Percentiles rank a stretch among this genome's conserved stretches.
Conservation (phyloP, 129 eudicot species). For the carrot (Daucus carota) region DH1_v3.0 NC_030387.2:3637001-3637500, state of each 20-base stretch:
- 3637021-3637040: slow-evolving; percentile 35
- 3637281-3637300: neutral
- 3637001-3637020: slow-evolving; percentile 63
- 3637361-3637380: neutral
- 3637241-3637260: neutral
- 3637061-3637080: neutral
- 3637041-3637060: neutral
- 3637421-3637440: neutral
- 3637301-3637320: neutral
- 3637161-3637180: slow-evolving; percentile 73
- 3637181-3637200: slow-evolving; percentile 79
- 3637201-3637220: slow-evolving; percentile 43
- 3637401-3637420: neutral
- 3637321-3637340: neutral
- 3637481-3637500: slow-evolving; percentile 54
- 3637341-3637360: neutral
- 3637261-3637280: neutral
- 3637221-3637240: neutral
- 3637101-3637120: neutral
- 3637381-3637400: neutral
- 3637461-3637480: slow-evolving; percentile 13
- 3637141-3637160: slow-evolving; percentile 59
- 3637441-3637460: neutral
- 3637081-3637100: neutral
- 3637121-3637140: slow-evolving; percentile 19